These are phyloP conservation scores for Cnidoscolus chayamansa DNA, from an alignment of 441 rosid genomes.

Conservation along the genomic window DNA sequence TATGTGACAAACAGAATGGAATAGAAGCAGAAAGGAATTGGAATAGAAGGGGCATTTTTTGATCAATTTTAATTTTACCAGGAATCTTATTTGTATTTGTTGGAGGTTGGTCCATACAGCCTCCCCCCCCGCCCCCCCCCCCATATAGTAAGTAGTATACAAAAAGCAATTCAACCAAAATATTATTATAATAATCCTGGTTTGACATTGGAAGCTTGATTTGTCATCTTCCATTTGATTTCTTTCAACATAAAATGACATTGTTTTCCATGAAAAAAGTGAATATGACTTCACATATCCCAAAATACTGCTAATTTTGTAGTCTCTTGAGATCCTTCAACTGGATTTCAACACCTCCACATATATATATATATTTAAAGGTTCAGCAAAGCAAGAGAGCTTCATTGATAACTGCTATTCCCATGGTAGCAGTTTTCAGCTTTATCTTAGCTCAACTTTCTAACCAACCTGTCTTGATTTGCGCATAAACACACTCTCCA, in stretches of 20 bases:
- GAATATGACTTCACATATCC: conserved; percentile 25
- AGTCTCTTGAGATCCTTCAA: conserved; percentile 37
- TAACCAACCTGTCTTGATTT: conserved; percentile 18
- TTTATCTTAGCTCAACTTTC: conserved; percentile 12
- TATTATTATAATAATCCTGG: conserved; percentile 5
- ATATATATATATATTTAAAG: not conserved
- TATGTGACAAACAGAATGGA: conserved; percentile 14
- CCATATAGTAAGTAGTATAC: not conserved
- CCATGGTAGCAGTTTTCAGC: conserved; percentile 14
- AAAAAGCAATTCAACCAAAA: conserved; percentile 27
- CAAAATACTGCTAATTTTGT: conserved; percentile 25
- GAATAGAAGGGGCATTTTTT: conserved; percentile 33
- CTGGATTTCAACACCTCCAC: conserved; percentile 32
- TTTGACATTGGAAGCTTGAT: conserved; percentile 31
- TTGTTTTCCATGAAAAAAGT: conserved; percentile 9
- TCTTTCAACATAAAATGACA: conserved; percentile 18
- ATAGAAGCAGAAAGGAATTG: conserved; percentile 23
- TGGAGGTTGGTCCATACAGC: conserved; percentile 29
- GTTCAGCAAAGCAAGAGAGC: conserved; percentile 6
- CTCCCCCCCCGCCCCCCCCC: not conserved
- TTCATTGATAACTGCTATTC: conserved; percentile 15
- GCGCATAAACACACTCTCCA: conserved; percentile 24
- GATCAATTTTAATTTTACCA: conserved; percentile 23
- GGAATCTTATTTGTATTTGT: conserved; percentile 17
- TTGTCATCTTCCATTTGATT: conserved; percentile 42